Percentiles rank a stretch among this genome's conserved stretches.
These are phyloP conservation scores for Oryza glumipatula DNA, from an alignment of 176 grass and related monocot species.

Conservation along the genomic window DNA sequence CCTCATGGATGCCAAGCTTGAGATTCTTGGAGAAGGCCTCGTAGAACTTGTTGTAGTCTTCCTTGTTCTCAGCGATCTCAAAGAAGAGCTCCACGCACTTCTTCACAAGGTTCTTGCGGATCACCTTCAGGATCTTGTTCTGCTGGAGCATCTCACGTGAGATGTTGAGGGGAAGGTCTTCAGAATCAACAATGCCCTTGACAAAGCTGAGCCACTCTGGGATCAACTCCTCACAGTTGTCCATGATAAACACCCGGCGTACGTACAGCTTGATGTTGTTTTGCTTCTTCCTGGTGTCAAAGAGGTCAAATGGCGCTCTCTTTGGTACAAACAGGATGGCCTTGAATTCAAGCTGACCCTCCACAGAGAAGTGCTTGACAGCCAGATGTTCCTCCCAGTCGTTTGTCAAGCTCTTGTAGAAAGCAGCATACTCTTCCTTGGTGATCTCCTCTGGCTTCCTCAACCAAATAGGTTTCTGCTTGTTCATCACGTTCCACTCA, in stretches of 20 bases:
- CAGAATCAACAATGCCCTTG: constrained; percentile 65
- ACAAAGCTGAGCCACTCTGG: constrained; percentile 61
- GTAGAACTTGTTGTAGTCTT: constrained; percentile 90
- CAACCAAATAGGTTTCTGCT: constrained; percentile 98
- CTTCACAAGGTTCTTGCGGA: constrained; percentile 68
- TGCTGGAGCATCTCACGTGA: constrained; percentile 62
- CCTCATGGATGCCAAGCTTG: constrained; percentile 68
- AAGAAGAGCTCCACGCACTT: constrained; percentile 72
- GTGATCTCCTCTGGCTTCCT: constrained; percentile 90
- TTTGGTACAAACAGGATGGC: constrained; percentile 82
- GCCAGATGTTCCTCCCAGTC: constrained; percentile 91
- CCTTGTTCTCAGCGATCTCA: constrained; percentile 76
- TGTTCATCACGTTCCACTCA: constrained; percentile 80
- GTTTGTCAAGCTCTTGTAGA: constrained; percentile 95
- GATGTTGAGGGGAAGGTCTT: constrained; percentile 70
- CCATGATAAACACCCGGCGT: constrained; percentile 74
- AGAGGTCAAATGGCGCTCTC: constrained; percentile 87
- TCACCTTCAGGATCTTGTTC: constrained; percentile 70
- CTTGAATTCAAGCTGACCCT: constrained; percentile 93
- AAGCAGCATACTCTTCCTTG: constrained; percentile 89
- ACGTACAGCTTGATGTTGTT: constrained; percentile 98
- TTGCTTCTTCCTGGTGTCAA: constrained; percentile 78
- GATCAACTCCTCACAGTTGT: constrained; percentile 69
- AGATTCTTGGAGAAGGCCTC: constrained; percentile 94
- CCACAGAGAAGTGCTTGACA: constrained; percentile 95